Base-by-base conservation (phyloP, 306 rosid species). In the Pueraria montana region DNA sequence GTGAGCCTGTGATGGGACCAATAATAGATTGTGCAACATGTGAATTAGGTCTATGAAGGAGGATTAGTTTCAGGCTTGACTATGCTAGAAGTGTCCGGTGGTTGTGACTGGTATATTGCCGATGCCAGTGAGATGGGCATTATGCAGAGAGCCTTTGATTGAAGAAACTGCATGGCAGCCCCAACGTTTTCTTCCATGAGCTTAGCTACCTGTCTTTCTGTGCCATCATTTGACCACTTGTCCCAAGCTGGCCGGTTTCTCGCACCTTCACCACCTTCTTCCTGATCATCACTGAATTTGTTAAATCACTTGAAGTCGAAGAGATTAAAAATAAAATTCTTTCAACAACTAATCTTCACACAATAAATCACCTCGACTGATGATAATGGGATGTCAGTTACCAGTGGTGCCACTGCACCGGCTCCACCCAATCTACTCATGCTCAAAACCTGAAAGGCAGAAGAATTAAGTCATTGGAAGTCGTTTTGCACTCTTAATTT, bases 341-440 rank as follows among this genome's bases (percentile, higher is more conserved):
- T 59, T 12, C 20, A 71, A 49, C 84, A n/a, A 56, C 27, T 53
- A 20, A 4, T 67, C 4, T 64, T 78, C 64, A 43, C 64, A 43
- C 43, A 30, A 79, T 87, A 80, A 74, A 34, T 79, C 80, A 96
- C 99, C 99, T 96, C 97, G 20, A 92, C 92, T 55, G 99, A 96
- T 45, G 97, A 93, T 88, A 94, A 89, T 89, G 98, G 97, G 73
- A 94, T 91, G 75, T 96, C 99, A 11, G 94, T 93, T 84, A 93
- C 98, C 78, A 93, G 94, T 78, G 98, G 99, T 72, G 98, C 99
- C 77, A 96, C 99, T n/a, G 98, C 98, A 83, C 98, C 97, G 16
- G 97, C 98, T 88, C 99, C 99, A 32, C 99, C 98, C 94, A 96
- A 82, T 89, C 99, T 90, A 88, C 99, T 96, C 98, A 96, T 92